These are phyloP conservation scores for Cordyceps militaris DNA, from an alignment of 2,329 filamentous ascomycete species.

Conservation along the genomic window DNA sequence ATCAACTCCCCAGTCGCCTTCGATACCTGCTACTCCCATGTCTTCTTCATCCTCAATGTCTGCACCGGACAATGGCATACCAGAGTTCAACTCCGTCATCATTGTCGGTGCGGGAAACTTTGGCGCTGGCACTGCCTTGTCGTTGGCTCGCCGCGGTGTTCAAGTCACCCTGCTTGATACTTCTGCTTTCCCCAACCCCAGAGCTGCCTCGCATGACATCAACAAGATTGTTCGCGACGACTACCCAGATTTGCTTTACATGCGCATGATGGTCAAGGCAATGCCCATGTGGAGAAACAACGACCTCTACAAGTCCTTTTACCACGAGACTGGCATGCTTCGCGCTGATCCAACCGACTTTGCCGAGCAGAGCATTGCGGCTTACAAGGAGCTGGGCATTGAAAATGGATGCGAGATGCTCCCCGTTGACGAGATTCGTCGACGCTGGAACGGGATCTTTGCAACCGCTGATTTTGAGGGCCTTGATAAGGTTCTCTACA, in stretches of 20 bases:
- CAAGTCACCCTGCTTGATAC: slow-evolving; percentile 32
- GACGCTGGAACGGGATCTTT: slow-evolving; percentile 50
- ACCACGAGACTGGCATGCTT: slow-evolving; percentile 52
- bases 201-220: slow-evolving; percentile 40
- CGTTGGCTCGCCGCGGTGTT: slow-evolving; percentile 24
- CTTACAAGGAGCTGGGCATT: slow-evolving; percentile 30
- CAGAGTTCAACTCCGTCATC: slow-evolving; percentile 22
- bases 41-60: slow-evolving; percentile 12
- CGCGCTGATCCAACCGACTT: slow-evolving; percentile 35
- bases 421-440: slow-evolving; percentile 43
- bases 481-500: slow-evolving; percentile 48
- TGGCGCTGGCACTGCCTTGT: slow-evolving; percentile 35
- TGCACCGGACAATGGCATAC: not conserved
- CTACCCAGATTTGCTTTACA: slow-evolving; percentile 34
- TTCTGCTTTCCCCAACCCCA: slow-evolving; percentile 29
- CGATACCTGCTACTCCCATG: slow-evolving; percentile 11
- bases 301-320: slow-evolving; percentile 44
- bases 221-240: slow-evolving; percentile 39
- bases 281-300: slow-evolving; percentile 35
- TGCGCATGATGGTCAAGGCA: slow-evolving; percentile 32
- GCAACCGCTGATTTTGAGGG: slow-evolving; percentile 49
- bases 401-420: slow-evolving; percentile 35
- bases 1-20: slow-evolving; percentile 8
- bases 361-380: slow-evolving; percentile 36
- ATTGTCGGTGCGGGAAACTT: slow-evolving; percentile 39